Evolutionary conservation across 352 stramenopile genomes (phyloP), one percentile per base, ranked within the genome.

Genomic region (Bremia lactucae): DNA sequence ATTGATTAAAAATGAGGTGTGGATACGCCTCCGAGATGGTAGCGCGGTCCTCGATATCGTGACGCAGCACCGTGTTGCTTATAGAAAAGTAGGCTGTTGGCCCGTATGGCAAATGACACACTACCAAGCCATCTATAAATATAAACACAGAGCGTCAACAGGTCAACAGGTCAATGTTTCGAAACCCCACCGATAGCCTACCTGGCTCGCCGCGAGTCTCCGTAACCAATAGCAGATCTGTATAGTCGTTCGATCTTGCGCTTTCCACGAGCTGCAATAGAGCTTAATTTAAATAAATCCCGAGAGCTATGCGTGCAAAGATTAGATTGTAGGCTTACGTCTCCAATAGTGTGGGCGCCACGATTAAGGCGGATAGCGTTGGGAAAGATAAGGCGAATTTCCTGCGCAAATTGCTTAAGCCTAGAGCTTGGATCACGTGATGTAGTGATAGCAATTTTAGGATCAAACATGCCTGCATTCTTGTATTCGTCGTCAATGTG

Each of bases 341-440:
- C 79, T 34, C 67, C 84, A 22, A 97, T 85, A 46, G 95, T 96
- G 65, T 96, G 96, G 1, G 78, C 76, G 54, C 96, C 96, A 23
- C 96, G 81, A 73, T 99, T 99, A 24, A 99, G 83, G 15, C 95
- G 71, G 31, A 97, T 95, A 14, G 95, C 90, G 62, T 99, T 99
- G 18, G 96, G 96, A 59, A 99, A 94, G 36, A 99, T 89, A 20
- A 97, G 70, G 22, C 97, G 96, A 33, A 99, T 78, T 79, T 99
- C 96, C 78, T 99, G 98, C n/a, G 95, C 85, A 67, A 99, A 99
- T 72, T 98, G 95, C 64, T 98, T 99, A 20, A 99, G 78, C 10
- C 97, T 89, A 36, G 84, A 96, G 42, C 79, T 97, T 20, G 97
- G 96, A 61, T 98, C 87, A 25, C 94, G 92, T 35, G 87, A 98